Percentiles rank a stretch among this genome's conserved stretches.
Evolutionary conservation across 139 green algal species (phyloP).

Genomic region (Astrephomene gubernaculifera): DNA sequence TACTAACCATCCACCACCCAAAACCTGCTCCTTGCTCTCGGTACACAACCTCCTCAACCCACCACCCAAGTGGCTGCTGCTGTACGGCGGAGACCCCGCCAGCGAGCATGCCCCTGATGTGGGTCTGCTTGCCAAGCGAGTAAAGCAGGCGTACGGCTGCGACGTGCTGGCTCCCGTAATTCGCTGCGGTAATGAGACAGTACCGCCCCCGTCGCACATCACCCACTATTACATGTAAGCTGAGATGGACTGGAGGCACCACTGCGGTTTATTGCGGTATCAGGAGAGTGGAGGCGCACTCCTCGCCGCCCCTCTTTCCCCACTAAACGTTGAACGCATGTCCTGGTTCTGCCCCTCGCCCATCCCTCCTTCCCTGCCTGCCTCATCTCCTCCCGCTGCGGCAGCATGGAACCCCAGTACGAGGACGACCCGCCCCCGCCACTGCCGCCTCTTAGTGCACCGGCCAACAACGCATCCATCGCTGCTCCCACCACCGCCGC

Average conservation of each 20-base stretch:
- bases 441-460: too few relatives aligned
- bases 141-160: background rate
- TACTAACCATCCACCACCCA: background rate
- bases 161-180: background rate
- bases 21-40: background rate
- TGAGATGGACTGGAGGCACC: background rate
- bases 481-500: too few relatives aligned
- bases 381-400: background rate
- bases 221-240: background rate
- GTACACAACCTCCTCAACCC: background rate
- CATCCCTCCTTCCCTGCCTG: background rate
- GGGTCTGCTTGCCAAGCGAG: background rate
- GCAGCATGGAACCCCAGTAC: background rate
- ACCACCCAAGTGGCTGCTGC: background rate
- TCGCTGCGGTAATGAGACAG: background rate
- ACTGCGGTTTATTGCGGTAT: background rate
- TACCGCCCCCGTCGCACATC: background rate
- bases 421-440: background rate
- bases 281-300: background rate
- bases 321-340: background rate
- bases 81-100: background rate
- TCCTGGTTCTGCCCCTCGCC: background rate
- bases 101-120: background rate
- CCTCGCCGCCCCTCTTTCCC: too few relatives aligned
- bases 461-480: too few relatives aligned